Percentiles rank a stretch among this genome's conserved stretches.
phyloP scores from a whole-genome alignment of 2,329 filamentous ascomycete species.

The Trichoderma brevicompactum region DNA sequence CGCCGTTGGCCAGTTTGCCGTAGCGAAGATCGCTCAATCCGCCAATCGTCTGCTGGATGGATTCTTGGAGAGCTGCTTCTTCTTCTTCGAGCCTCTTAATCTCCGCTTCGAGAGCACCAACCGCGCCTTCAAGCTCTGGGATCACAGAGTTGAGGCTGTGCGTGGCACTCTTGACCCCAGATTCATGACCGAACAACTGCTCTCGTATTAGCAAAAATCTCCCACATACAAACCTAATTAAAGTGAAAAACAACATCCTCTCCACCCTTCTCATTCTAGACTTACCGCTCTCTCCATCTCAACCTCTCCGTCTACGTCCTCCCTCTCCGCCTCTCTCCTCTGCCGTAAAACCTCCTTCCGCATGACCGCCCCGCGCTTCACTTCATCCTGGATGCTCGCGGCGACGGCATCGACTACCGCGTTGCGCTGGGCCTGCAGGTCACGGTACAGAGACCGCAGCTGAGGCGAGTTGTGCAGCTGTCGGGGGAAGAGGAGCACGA shows the following conservation, averaged over 20 bases:
- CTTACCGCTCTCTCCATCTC: conserved; percentile 64
- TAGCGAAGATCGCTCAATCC: conserved; percentile 82
- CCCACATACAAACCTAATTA: not conserved
- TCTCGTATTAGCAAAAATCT: not conserved
- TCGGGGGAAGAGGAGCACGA: conserved; percentile 76
- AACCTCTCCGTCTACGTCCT: conserved; percentile 64
- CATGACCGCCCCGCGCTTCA: conserved; percentile 62
- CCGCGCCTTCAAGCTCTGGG: conserved; percentile 70
- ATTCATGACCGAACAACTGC: conserved; percentile 62
- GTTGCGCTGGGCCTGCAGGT: conserved; percentile 76
- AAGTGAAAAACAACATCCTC: not conserved
- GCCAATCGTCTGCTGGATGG: conserved; percentile 68
- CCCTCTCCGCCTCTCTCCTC: conserved; percentile 56
- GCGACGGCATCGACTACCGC: conserved; percentile 69
- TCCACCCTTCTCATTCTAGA: not conserved
- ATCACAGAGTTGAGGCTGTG: conserved; percentile 70
- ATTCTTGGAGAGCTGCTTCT: conserved; percentile 61
- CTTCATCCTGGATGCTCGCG: conserved; percentile 67
- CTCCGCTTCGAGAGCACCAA: conserved; percentile 67
- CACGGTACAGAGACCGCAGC: conserved; percentile 73
- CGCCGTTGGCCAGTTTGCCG: conserved; percentile 69
- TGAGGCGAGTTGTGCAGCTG: conserved; percentile 67
- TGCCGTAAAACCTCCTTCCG: conserved; percentile 61
- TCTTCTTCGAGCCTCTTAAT: conserved; percentile 69
- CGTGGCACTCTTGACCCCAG: conserved; percentile 51